phyloP scores from a whole-genome alignment of 257 asterid species.

The Nicotiana knightiana region DNA sequence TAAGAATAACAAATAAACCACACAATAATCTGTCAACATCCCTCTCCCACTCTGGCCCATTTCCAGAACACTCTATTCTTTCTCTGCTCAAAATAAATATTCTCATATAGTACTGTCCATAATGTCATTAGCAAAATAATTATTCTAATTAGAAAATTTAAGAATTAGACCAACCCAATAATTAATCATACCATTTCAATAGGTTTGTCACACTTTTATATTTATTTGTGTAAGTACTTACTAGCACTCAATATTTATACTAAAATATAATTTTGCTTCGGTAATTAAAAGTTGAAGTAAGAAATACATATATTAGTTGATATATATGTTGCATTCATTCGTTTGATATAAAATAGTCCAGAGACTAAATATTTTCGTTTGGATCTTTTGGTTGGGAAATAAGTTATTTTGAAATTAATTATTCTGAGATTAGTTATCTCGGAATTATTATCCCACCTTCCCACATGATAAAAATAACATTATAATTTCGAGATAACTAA shows the following conservation, averaged over 20 bases:
- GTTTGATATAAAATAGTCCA: too few relatives aligned
- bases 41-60: slow-evolving; percentile 4
- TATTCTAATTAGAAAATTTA: neutral
- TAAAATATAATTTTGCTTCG: too few relatives aligned
- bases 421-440: too few relatives aligned
- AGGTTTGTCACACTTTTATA: neutral
- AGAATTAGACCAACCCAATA: neutral
- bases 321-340: too few relatives aligned
- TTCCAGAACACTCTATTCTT: slow-evolving; percentile 40
- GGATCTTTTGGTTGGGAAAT: too few relatives aligned
- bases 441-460: too few relatives aligned
- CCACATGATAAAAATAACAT: too few relatives aligned
- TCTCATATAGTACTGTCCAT: neutral
- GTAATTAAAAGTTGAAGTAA: too few relatives aligned
- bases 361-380: too few relatives aligned
- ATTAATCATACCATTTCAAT: neutral
- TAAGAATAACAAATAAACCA: slow-evolving; percentile 33
- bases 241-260: too few relatives aligned
- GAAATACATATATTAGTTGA: too few relatives aligned
- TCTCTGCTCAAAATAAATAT: neutral
- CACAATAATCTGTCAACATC: slow-evolving; percentile 34
- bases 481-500: too few relatives aligned
- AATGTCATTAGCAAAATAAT: neutral
- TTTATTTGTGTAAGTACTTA: neutral
- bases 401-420: accelerated